A percentile compares a stretch with the other conserved stretches of the same genome.
Conservation (phyloP, 139 green algal genomes). For the Chlorella sorokiniana region DNA sequence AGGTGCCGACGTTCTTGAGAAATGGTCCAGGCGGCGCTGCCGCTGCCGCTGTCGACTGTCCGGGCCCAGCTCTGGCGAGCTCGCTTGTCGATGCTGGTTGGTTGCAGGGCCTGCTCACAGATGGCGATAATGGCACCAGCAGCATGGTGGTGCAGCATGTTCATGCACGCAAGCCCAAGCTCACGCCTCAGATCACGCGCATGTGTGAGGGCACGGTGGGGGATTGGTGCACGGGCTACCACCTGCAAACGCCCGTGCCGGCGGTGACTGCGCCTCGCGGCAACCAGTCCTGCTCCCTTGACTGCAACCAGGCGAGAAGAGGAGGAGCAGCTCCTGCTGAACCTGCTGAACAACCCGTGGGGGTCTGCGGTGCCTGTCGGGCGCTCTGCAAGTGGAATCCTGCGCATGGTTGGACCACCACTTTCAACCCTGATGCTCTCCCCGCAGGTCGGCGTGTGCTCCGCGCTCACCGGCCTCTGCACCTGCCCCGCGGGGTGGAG, state of each 20-base stretch:
- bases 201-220: background rate
- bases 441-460: slow-evolving; percentile 15
- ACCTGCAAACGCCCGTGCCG: background rate
- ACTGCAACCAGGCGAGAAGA: slow-evolving; percentile 23
- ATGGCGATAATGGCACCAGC: background rate
- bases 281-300: slow-evolving; percentile 17
- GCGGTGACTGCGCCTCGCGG: slow-evolving; percentile 6
- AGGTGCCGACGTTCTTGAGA: too few relatives aligned
- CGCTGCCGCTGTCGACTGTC: too few relatives aligned
- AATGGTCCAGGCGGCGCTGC: too few relatives aligned
- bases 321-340: too few relatives aligned
- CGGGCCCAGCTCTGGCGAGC: too few relatives aligned
- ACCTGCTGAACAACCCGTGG: too few relatives aligned
- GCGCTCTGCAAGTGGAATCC: too few relatives aligned
- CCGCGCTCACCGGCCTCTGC: slow-evolving; percentile 9
- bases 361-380: too few relatives aligned
- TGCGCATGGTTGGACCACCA: too few relatives aligned
- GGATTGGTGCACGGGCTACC: slow-evolving; percentile 13
- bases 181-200: background rate
- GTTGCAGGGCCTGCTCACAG: too few relatives aligned
- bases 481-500: slow-evolving; percentile 17
- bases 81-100: too few relatives aligned
- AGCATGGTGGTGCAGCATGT: background rate
- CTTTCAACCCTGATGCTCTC: too few relatives aligned
- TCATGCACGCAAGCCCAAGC: background rate